Evolutionary conservation across 129 eudicot species (phyloP).

Genomic region (sunflower (Helianthus annuus)): DNA sequence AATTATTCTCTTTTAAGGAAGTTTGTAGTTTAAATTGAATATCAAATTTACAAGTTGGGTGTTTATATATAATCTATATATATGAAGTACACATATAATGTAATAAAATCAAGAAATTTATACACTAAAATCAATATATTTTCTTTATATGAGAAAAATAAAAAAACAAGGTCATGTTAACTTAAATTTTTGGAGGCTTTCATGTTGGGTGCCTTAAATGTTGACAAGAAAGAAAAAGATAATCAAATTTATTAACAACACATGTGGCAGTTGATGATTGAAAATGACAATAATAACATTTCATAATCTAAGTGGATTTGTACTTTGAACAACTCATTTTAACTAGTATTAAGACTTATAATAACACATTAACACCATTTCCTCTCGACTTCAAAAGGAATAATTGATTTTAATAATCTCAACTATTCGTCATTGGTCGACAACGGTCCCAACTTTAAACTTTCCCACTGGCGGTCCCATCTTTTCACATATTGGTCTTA

Average conservation of each 20-base stretch:
- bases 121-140: not conserved
- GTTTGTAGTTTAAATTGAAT: no score
- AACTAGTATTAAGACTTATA: conserved; percentile 17
- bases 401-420: no score
- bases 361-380: conserved; percentile 2
- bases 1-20: no score
- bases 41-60: no score
- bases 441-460: no score
- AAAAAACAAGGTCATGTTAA: not conserved
- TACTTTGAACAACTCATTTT: conserved; percentile 41
- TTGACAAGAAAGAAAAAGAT: conserved; percentile 31
- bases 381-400: no score
- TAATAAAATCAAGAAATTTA: no score
- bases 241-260: conserved; percentile 26
- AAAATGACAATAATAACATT: conserved; percentile 29
- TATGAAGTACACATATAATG: no score
- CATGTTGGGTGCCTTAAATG: conserved; percentile 36
- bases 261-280: conserved; percentile 37
- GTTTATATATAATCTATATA: no score
- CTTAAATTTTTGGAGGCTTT: not conserved
- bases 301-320: conserved; percentile 18
- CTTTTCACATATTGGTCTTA: no score
- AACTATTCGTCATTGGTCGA: no score
- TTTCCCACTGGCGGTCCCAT: no score
- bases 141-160: not conserved